Conservation (phyloP, 805 yeast genomes). For the Saturnispora galanensis region DNA sequence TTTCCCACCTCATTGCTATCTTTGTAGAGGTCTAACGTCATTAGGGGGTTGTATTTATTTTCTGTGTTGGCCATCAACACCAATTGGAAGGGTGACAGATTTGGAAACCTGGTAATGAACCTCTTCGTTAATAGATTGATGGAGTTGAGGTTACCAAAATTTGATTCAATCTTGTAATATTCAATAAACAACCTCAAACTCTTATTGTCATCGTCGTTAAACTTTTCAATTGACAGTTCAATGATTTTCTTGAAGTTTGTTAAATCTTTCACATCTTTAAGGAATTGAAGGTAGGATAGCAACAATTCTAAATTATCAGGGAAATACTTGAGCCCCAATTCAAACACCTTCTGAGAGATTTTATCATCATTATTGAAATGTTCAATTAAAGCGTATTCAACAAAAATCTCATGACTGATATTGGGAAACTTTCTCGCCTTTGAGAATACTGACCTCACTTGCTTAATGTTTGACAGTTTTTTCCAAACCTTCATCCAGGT, state of each 20-base stretch:
- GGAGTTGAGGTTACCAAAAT: constrained; percentile 60
- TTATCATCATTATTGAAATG: constrained; percentile 54
- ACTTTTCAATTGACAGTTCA: constrained; percentile 61
- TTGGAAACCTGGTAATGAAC: constrained; percentile 56
- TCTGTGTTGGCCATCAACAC: constrained; percentile 16
- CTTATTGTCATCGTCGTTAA: constrained; percentile 27
- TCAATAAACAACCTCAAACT: constrained; percentile 38
- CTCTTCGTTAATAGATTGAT: constrained; percentile 58
- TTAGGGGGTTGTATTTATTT: constrained; percentile 24
- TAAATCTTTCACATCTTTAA: constrained; percentile 57
- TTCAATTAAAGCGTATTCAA: constrained; percentile 77
- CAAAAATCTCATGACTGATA: constrained; percentile 66
- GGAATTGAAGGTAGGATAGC: constrained; percentile 58
- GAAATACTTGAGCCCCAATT: constrained; percentile 55
- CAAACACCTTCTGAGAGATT: constrained; percentile 69
- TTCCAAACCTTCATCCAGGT: constrained; percentile 64
- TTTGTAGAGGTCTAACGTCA: constrained; percentile 25
- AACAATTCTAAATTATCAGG: constrained; percentile 51
- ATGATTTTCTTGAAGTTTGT: constrained; percentile 70
- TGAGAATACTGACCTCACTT: constrained; percentile 64
- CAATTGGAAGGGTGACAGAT: constrained; percentile 31
- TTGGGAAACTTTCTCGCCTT: constrained; percentile 54
- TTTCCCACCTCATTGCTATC: constrained; percentile 1
- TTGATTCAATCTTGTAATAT: constrained; percentile 60
- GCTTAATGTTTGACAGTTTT: constrained; percentile 36